Base-by-base conservation (phyloP, 2,329 filamentous ascomycete species). In the Alternaria metachromatica region DNA sequence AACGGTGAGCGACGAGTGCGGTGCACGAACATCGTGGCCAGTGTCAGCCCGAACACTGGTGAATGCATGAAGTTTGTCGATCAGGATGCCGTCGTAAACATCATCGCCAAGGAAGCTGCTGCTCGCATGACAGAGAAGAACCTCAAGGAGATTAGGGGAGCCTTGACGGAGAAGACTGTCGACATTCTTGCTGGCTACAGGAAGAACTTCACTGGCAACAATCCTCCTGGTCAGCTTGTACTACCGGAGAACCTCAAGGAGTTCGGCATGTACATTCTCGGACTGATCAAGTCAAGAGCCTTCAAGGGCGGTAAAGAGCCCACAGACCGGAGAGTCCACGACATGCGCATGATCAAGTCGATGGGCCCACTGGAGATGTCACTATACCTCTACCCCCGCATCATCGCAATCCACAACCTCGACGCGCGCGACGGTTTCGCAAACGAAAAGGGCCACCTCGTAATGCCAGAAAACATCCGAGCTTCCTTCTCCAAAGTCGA, bases 191-290 rank as follows among this genome's bases (percentile, higher is more conserved):
- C 94, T 26, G 91, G 90, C 59, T 98, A 99, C 80, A 89, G 96
- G 70, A 98, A 97, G 82, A 91, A 97, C 80, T 96, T 96, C 72
- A 92, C 93, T 3, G 92, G 92, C 61, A 88, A 89, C 3, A 93
- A 97, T 75, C 95, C 96, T 9, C 92, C 94, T 2, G 93, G 94
- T 6, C 94, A 99, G 80, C 88, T 99, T 28, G 94, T 99, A 28
- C 89, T 99, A 81, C 96, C 96, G 0, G 96, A 99, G 82, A 92
- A 95, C 70, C 87, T 99, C 28, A 98, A 98, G 78, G 96, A 99
- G 78, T 94, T 97, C 73, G 90, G 92, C 74, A 98, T 99, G 94
- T 98, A 96, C 80, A 92, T 96, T 82, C 89, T 99, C 10, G 91
- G 92, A 51, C 84, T 98, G 67, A 83, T 97, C 78, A 99, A 99